Conservation (phyloP, 2,329 filamentous ascomycete species). For the Penicillium polonicum region DNA sequence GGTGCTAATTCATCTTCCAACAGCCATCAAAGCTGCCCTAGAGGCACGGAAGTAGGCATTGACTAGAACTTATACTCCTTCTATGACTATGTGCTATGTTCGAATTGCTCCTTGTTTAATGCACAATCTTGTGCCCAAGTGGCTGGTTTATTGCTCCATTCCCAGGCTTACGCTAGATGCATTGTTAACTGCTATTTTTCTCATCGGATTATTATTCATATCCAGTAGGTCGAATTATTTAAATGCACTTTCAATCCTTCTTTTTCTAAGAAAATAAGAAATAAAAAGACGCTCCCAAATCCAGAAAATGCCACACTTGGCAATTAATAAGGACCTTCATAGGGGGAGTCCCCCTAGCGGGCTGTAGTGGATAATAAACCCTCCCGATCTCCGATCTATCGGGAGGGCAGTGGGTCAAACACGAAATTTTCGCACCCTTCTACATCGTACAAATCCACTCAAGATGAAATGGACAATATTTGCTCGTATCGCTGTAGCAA, state of each 20-base stretch:
- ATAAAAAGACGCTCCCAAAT: neutral
- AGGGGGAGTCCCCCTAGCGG: neutral
- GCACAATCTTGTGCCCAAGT: neutral
- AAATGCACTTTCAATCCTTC: neutral
- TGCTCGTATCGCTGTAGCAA: neutral
- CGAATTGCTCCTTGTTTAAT: neutral
- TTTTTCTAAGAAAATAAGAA: neutral
- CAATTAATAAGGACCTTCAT: neutral
- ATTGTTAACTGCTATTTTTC: neutral
- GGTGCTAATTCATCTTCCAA: neutral
- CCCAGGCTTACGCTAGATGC: neutral
- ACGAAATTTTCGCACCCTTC: neutral
- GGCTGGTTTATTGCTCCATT: neutral
- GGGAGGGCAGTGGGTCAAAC: neutral
- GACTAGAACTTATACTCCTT: neutral
- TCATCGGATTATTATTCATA: neutral
- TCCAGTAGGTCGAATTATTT: neutral
- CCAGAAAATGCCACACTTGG: neutral
- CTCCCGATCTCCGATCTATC: neutral
- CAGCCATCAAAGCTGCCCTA: conserved; percentile 47
- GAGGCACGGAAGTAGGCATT: conserved; percentile 31
- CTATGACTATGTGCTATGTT: neutral
- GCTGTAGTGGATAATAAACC: neutral
- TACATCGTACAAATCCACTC: no score
- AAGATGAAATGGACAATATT: neutral